Evolutionary conservation across 2,329 filamentous ascomycete species (phyloP), one percentile per base, ranked within the genome.

Genomic region (Fusarium hostae): DNA sequence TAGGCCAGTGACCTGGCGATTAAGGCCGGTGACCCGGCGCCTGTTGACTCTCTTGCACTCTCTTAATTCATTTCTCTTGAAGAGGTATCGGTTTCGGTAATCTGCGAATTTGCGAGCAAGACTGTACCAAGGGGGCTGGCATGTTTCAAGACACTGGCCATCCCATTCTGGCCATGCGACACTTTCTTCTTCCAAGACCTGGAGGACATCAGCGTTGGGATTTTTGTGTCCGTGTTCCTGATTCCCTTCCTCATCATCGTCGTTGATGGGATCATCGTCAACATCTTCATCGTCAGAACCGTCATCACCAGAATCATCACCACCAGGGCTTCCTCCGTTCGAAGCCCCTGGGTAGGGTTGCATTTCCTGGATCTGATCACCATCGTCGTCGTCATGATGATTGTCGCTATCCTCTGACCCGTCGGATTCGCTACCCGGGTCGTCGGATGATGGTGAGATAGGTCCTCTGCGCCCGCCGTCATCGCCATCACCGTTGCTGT

Each of bases 101-200:
- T 3, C 0, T 0, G 12, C 16, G 11, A 45, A 43, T 1, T 0
- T 1, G 0, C n/a, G 0, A 13, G 15, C 32, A 4, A 72, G 24
- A 6, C 4, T 4, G 1, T 28, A 1, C 59, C 59, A 71, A 24
- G 9, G 40, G 5, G 66, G 57, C 0, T 51, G 37, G 16, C 71
- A 73, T 20, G 64, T 66, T 6, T 13, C 5, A 5, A 18, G 0
- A 26, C 71, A 73, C 2, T 16, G 6, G 1, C 22, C 22, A 15
- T 47, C 3, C 60, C 68, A 73, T 1, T 35, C 39, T 41, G 66
- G 66, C 20, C 20, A 1, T 12, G 2, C 1, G 2, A 63, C 15
- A 0, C 1, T 3, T 9, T 67, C 70, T 28, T 60, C 61, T 1
- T 1, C 10, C 0, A 72, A 61, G 7, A 16, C 57, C 18, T 59